Conservation (phyloP, 305 asterid genomes). For the Rubia balearica region DNA sequence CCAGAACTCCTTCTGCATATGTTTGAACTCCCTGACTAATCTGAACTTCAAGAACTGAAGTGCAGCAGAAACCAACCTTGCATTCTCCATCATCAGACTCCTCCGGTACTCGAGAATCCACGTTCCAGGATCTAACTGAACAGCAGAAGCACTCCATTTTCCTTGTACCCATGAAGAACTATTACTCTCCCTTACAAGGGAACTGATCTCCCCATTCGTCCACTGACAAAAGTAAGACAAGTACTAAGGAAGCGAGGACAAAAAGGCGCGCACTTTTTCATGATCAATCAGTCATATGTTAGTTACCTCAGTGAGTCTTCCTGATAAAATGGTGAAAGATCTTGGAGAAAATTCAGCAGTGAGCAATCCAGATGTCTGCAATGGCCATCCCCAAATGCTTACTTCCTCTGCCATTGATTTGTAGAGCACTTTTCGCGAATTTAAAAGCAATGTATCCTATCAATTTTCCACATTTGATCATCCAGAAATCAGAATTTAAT, state of each 20-base stretch:
- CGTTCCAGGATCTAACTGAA: slow-evolving; percentile 67
- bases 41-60: slow-evolving; percentile 46
- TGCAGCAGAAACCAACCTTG: slow-evolving; percentile 40
- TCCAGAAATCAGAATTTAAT: not conserved
- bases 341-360: slow-evolving; percentile 44
- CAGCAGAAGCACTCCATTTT: slow-evolving; percentile 63
- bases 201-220: slow-evolving; percentile 38
- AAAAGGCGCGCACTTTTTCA: not conserved
- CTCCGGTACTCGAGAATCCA: slow-evolving; percentile 73
- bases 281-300: not conserved
- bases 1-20: slow-evolving; percentile 49
- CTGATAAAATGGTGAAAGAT: slow-evolving; percentile 55
- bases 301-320: slow-evolving; percentile 64
- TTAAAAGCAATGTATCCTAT: slow-evolving; percentile 57
- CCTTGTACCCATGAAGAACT: slow-evolving; percentile 62
- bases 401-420: slow-evolving; percentile 63
- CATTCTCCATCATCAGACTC: slow-evolving; percentile 39
- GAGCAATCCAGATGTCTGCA: slow-evolving; percentile 78
- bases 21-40: slow-evolving; percentile 37
- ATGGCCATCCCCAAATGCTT: slow-evolving; percentile 93
- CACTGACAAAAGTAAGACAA: slow-evolving; percentile 34
- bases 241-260: slow-evolving; percentile 5
- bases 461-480: slow-evolving; percentile 7
- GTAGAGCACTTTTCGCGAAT: slow-evolving; percentile 45
- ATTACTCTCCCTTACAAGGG: slow-evolving; percentile 27